Base-by-base conservation (phyloP, 345 rosid species). In the Populus tremula region DNA sequence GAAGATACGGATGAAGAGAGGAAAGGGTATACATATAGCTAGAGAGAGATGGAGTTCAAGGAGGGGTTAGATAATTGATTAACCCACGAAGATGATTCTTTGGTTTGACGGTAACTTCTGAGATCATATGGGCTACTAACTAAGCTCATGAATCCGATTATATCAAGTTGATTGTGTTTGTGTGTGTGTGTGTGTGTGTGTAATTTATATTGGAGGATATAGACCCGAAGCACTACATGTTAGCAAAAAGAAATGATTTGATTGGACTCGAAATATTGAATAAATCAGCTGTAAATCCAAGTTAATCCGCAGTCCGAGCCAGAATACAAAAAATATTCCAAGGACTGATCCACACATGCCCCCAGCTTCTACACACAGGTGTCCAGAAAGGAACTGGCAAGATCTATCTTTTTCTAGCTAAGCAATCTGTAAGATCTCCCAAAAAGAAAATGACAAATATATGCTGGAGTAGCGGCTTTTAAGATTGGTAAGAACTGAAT, bases 351-450 rank as follows among this genome's bases (percentile, higher is more conserved):
- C 63, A 66, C 17, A 21, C 29, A 35, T 67, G 65, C 71, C 59
- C 77, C 71, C 76, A 67, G 78, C 63, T 23, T 50, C 14, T 47
- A 3, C 17, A 75, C 27, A 82, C 77, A 85, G 75, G 81, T 80
- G 82, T 82, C 79, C 35, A 1, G 16, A 53, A 56, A 78, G 45
- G 76, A 83, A 81, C 69, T 81, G 20, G 49, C 67, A 54, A 81
- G 78, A 80, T 80, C 73, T 54, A 71, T 72, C 47, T 59, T 56
- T 56, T 36, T 53, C 39, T 27, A n/a, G 36, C 20, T 13, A 64
- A 64, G 68, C 31, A 62, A 62, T 16, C 27, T 25, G 36, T 66
- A 33, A 66, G 69, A 33, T 66, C 35, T 66, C 20, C 29, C 43
- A 3, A 53, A 25, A 61, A 41, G 53, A 53, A 53, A 13, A 76